phyloP scores from a whole-genome alignment of 164 flowering plant species.

The Kalanchoe fedtschenkoi region DNA sequence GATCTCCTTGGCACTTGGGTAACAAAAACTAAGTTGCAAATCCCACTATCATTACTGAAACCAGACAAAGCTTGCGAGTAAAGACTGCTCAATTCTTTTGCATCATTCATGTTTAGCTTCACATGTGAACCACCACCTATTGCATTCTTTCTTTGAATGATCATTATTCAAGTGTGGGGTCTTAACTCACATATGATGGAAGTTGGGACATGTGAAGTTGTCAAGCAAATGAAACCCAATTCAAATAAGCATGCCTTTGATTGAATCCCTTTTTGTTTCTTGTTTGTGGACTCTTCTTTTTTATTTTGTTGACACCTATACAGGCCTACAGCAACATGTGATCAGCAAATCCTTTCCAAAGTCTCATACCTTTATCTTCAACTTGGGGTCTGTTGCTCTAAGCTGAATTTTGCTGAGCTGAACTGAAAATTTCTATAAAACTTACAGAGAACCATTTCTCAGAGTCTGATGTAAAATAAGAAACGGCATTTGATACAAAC shows the following conservation, averaged over 20 bases:
- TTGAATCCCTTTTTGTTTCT: neutral
- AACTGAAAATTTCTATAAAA: too few species aligned
- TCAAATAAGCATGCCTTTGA: neutral
- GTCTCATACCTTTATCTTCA: neutral
- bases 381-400: neutral
- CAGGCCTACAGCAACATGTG: neutral
- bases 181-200: too few species aligned
- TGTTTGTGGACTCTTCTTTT: neutral
- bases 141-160: neutral
- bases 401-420: neutral
- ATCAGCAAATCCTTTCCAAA: neutral
- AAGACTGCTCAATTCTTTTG: too few species aligned
- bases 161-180: too few species aligned
- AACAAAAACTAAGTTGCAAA: neutral
- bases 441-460: too few species aligned
- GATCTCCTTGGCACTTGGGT: too few species aligned
- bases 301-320: neutral
- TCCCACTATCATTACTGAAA: neutral
- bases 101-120: neutral
- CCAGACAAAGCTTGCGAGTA: too few species aligned
- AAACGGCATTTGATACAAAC: neutral
- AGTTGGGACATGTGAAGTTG: too few species aligned
- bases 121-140: neutral
- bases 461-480: neutral
- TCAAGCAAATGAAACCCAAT: too few species aligned